Percentiles rank a stretch among this genome's conserved stretches.
Evolutionary conservation across 2,329 filamentous ascomycete species (phyloP).

Genomic region (Didymella pinodella): DNA sequence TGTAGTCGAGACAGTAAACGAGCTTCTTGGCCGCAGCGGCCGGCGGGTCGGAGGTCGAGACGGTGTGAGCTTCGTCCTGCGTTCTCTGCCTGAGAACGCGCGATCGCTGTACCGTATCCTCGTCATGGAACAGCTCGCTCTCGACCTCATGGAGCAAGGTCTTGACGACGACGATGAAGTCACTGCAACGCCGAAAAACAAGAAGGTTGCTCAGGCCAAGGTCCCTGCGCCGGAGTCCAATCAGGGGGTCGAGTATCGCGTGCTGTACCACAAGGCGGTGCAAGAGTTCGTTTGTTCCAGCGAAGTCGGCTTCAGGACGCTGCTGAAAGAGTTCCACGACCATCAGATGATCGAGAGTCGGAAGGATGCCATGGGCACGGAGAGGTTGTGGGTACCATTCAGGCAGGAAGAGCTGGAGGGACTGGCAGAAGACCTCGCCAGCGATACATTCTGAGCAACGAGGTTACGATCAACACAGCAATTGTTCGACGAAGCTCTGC

Average conservation of each 20-base stretch:
- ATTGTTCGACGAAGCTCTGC: neutral
- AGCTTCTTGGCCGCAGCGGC: constrained; percentile 81
- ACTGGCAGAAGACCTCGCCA: constrained; percentile 78
- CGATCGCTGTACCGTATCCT: constrained; percentile 85
- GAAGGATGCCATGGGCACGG: constrained; percentile 84
- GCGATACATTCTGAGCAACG: constrained; percentile 36
- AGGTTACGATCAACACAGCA: constrained; percentile 1
- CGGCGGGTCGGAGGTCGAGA: constrained; percentile 86
- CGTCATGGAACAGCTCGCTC: constrained; percentile 81
- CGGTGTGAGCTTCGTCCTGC: constrained; percentile 88
- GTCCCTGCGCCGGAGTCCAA: constrained; percentile 43
- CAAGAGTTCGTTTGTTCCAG: constrained; percentile 97
- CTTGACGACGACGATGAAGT: constrained; percentile 38
- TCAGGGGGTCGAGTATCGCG: constrained; percentile 83
- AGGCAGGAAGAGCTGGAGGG: constrained; percentile 86
- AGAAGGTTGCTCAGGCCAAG: constrained; percentile 39
- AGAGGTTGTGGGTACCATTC: constrained; percentile 85
- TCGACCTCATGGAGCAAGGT: constrained; percentile 61
- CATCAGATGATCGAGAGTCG: constrained; percentile 95
- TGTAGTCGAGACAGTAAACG: constrained; percentile 88
- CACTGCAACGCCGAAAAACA: constrained; percentile 30
- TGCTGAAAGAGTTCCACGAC: constrained; percentile 97
- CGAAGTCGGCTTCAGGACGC: constrained; percentile 91
- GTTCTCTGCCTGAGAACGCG: constrained; percentile 90
- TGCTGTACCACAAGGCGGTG: constrained; percentile 92